Percentiles rank a stretch among this genome's conserved stretches.
phyloP scores from a whole-genome alignment of 495 filamentous ascomycete species.

The Hypomontagnella submonticulosa region DNA sequence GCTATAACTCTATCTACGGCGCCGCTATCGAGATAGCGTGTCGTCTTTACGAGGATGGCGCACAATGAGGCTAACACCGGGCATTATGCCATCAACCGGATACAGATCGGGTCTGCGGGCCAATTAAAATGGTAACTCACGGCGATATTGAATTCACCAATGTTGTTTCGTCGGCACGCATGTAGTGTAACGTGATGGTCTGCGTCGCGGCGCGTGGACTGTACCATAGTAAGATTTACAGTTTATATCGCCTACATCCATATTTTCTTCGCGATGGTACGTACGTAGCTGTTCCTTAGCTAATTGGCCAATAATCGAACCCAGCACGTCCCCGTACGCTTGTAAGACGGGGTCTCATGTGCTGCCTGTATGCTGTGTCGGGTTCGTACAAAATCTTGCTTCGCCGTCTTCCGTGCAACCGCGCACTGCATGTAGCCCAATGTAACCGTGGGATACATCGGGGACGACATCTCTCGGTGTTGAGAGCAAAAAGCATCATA shows the following conservation, averaged over 20 bases:
- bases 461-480: conserved; percentile 1
- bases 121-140: too few relatives aligned
- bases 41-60: neutral
- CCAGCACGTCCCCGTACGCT: neutral
- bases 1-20: neutral
- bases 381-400: conserved; percentile 19
- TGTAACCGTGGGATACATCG: neutral
- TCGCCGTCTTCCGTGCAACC: conserved; percentile 12
- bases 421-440: conserved; percentile 13
- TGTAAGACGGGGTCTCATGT: neutral
- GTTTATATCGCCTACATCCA: too few relatives aligned
- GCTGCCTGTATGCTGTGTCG: conserved; percentile 6
- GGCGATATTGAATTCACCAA: too few relatives aligned
- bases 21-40: neutral
- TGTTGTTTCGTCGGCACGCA: too few relatives aligned
- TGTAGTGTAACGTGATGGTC: too few relatives aligned
- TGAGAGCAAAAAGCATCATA: neutral
- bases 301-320: neutral
- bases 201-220: too few relatives aligned
- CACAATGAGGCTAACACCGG: too few relatives aligned
- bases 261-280: too few relatives aligned
- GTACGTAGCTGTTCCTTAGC: neutral
- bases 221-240: too few relatives aligned
- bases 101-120: too few relatives aligned
- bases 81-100: too few relatives aligned